Evolutionary conservation across 768 basidiomycete species (phyloP), one percentile per base, ranked within the genome.

Genomic region (Lenzites betulinus): DNA sequence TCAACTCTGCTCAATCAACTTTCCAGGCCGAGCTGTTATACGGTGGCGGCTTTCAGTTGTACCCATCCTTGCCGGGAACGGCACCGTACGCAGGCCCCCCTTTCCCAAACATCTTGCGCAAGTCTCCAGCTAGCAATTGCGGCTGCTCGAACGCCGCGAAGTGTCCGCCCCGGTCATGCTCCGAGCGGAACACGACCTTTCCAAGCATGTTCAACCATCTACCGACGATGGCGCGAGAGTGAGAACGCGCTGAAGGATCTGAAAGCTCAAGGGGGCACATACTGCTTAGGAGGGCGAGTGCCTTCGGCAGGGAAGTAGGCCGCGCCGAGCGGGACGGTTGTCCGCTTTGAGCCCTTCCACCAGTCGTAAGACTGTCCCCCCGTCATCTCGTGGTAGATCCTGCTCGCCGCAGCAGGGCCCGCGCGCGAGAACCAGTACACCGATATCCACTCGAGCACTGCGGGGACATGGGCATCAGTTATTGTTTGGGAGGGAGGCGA

Each of bases 361-460:
- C 18, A 26, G 13, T 56, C 35, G n/a, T 43, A 18, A 49, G 41
- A 23, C 7, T 35, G 5, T 2, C 54, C 57, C 30, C 15, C 39
- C 3, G 18, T 51, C 43, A 16, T 12, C 65, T 88, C 87, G 65
- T 81, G 86, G 69, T 87, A 88, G 20, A 86, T 85, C 13, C 85
- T 75, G 8, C 81, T 22, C 0, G 86, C 81, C 0, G 86, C 83
- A 2, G 83, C 77, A 7, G 87, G 85, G 0, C 85, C 85, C 0
- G 80, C 76, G 11, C 80, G 78, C 7, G 84, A 86, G 70, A 87
- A 85, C 75, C 77, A 81, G 65, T 81, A 85, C 12, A 84, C 74
- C 2, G 83, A 85, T 22, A 84, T 68, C 84, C 85, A 88, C 0
- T 82, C 84, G 30, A 88, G 64, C 1, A 86, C 85, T 85, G 56